phyloP scores from a whole-genome alignment of 1,284 basidiomycete species.

The Ceratobasidium sp. region DNA sequence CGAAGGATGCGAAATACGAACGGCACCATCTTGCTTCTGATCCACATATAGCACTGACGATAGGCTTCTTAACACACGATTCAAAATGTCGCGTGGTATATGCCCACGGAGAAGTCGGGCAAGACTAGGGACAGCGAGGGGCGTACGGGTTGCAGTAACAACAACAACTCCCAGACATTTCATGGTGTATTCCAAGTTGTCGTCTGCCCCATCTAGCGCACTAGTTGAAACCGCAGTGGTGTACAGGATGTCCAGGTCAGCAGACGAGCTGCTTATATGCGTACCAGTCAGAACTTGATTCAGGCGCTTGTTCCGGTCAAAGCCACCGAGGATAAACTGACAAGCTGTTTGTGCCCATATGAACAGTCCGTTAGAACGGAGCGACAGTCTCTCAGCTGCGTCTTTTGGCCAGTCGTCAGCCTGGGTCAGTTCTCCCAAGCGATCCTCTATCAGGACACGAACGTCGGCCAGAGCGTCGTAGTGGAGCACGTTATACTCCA shows the following conservation, averaged over 20 bases:
- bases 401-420: background rate
- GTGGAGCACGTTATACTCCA: background rate
- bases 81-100: background rate
- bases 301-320: background rate
- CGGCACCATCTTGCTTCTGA: too few relatives aligned
- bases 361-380: constrained; percentile 1
- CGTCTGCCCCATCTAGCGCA: background rate
- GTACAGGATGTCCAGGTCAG: constrained; percentile 17
- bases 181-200: background rate
- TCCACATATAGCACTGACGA: constrained; percentile 18
- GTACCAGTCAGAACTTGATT: background rate
- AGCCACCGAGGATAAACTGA: background rate
- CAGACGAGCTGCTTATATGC: background rate
- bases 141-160: background rate
- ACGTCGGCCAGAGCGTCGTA: background rate
- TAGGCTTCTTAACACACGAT: background rate
- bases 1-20: too few relatives aligned
- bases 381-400: background rate
- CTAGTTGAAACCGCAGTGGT: constrained; percentile 5
- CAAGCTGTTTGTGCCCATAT: constrained; percentile 18
- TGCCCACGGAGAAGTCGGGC: background rate
- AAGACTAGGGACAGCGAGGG: background rate
- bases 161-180: constrained; percentile 2
- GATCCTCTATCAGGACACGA: background rate
- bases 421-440: background rate